Evolutionary conservation across 345 rosid species (phyloP), one percentile per base, ranked within the genome.

Genomic region (Citrus cavaleriei): DNA sequence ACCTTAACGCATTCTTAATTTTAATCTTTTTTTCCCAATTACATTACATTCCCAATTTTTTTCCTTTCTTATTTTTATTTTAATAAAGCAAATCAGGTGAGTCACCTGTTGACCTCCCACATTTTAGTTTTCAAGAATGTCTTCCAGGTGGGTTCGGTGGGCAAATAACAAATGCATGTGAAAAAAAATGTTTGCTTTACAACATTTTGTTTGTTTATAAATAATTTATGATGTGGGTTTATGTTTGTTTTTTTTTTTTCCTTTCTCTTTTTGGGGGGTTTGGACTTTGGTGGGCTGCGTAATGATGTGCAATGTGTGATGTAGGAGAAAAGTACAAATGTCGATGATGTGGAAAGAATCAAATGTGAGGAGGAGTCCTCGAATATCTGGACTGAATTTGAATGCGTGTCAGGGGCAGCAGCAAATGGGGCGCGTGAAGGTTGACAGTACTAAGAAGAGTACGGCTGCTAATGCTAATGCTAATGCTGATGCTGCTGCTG

Each of bases 321-420:
- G 80, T 40, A 73, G 80, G 46, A 77, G 85, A 70, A 81, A 82
- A 81, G 79, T 68, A 80, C 71, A 66, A 68, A 84, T 73, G 85
- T 81, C 84, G 71, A 78, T 80, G 72, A 78, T 80, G 70, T 83
- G 83, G 87, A 84, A 84, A 80, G 88, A 85, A 75, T 91, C 85
- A 81, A 78, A 81, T n/a, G 81, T 88, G 79, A 80, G 88, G 78
- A 84, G 84, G 80, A 90, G 89, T 80, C 87, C 90, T 32, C 78
- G 87, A 72, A 84, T 87, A 74, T 87, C 82, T 74, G 87, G 86
- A 70, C 74, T 85, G 77, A 85, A 75, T 35, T 40, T 24, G 18
- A 30, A 54, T 79, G 81, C 74, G 28, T 74, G 82, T 74, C 22
- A 54, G 58, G 58, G 58, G 1, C 58, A 54, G 58, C 58, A 16